A percentile compares a stretch with the other conserved stretches of the same genome.
Evolutionary conservation across 2,329 filamentous ascomycete genomes (phyloP).

Genomic region (Calonectria hawksworthii): DNA sequence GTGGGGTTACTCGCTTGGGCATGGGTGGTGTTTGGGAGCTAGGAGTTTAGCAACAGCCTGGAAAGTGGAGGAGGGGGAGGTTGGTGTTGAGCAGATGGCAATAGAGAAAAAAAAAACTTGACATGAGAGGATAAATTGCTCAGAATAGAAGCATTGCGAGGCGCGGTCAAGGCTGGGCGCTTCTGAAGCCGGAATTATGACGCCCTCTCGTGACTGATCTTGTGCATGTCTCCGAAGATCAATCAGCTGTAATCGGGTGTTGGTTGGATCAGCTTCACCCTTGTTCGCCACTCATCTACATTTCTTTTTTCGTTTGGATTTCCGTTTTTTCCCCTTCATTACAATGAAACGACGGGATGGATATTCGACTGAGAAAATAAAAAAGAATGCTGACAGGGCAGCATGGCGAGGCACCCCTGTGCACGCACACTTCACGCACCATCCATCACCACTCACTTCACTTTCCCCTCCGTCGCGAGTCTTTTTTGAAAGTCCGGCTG

Average conservation of each 20-base stretch:
- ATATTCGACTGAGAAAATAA: neutral
- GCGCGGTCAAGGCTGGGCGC: constrained; percentile 16
- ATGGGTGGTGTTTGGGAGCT: constrained; percentile 12
- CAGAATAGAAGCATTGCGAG: constrained; percentile 40
- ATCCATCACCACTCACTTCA: neutral
- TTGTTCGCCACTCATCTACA: neutral
- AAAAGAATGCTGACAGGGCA: neutral
- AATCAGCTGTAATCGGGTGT: neutral
- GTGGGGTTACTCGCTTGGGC: constrained; percentile 27
- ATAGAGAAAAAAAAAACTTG: neutral
- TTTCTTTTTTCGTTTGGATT: neutral
- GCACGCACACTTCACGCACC: neutral
- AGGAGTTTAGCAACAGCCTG: constrained; percentile 1
- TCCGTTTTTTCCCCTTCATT: neutral
- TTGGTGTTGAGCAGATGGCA: constrained; percentile 24
- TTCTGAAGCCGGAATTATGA: neutral
- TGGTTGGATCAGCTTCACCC: neutral
- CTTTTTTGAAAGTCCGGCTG: neutral
- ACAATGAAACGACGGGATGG: neutral
- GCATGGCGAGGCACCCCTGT: neutral
- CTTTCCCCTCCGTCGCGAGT: too few relatives aligned
- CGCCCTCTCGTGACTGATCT: constrained; percentile 4
- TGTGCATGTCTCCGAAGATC: constrained; percentile 1
- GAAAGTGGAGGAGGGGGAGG: constrained; percentile 21
- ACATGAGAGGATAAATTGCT: constrained; percentile 34